Conservation (phyloP, 2,329 filamentous ascomycete genomes). For the Cercospora sp. region DNA sequence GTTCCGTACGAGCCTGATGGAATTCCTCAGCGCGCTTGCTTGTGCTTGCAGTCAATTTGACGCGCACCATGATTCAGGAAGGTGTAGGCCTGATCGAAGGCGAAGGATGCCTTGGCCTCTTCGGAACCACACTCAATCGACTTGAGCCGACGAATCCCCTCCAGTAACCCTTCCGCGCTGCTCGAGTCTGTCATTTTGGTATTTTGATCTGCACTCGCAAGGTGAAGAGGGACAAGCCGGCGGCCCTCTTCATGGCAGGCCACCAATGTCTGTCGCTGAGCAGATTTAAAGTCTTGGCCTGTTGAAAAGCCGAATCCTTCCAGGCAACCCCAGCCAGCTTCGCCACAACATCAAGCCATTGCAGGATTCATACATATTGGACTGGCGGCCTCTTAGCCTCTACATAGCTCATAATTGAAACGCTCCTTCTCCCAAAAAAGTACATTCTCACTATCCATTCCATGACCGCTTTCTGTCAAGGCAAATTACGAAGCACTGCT, state of each 20-base stretch:
- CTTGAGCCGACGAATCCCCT: neutral
- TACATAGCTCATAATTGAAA: neutral
- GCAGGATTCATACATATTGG: neutral
- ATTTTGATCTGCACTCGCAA: neutral
- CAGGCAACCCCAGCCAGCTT: conserved; percentile 3
- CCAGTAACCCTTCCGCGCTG: neutral
- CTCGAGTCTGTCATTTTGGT: neutral
- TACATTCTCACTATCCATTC: no score
- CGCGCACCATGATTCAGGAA: conserved; percentile 9
- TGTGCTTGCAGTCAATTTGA: no score
- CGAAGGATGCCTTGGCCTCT: neutral
- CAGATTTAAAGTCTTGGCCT: conserved; percentile 3
- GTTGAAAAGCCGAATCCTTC: conserved; percentile 10
- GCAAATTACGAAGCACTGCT: neutral
- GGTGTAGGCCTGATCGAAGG: conserved; percentile 10
- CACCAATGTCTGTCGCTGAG: neutral
- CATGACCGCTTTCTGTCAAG: neutral
- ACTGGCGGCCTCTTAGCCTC: neutral
- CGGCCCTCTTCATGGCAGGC: neutral
- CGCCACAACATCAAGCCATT: conserved; percentile 1
- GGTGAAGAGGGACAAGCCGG: neutral
- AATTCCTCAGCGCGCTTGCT: neutral
- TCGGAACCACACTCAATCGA: conserved; percentile 7
- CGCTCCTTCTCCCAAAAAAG: neutral
- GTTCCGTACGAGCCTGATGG: conserved; percentile 73